Base-by-base conservation (phyloP, 2,329 filamentous ascomycete genomes). In the Colletotrichum musae region DNA sequence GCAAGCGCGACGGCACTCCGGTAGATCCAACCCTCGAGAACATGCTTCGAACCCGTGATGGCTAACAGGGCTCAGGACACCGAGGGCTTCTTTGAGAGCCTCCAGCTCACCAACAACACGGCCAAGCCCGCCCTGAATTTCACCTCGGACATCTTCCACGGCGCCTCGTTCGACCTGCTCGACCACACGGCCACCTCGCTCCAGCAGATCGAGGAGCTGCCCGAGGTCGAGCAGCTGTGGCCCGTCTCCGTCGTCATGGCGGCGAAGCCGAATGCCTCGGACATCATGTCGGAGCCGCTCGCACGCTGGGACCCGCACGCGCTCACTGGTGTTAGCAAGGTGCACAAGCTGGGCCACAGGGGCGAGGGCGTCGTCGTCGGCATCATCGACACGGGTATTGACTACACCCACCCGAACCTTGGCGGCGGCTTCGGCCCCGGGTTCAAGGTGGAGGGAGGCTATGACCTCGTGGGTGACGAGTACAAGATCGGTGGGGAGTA, bases 371-470 rank as follows among this genome's bases (percentile, higher is more conserved):
- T 70, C 6, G 45, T 45, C 4, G 59, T 70, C 4, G 68, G 53
- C 13, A 52, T 72, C 32, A 73, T 81, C 24, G 79, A 81, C 63
- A 79, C 75, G 24, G 81, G 81, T 39, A 77, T 87, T 26, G 86
- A 88, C 73, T 87, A 87, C 73, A 80, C 74, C 6, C 85, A 86
- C 64, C 84, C 85, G 5, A 82, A 84, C 16, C 80, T 88, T 1
- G 86, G 86, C 13, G 85, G 85, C 5, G 84, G 85, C 57, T 88
- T 87, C 71, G 86, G 86, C 2, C 71, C 79, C 12, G 85, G 84
- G 0, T 86, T 80, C 72, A 78, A 86, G 47, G 80, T 88, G 13
- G 77, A 79, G 15, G 80, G 80, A 61, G 86, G 86, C 41, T 73
- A 72, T 24, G 72, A 71, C 39, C 57, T 59, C n/a, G 57, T 59